Conservation (phyloP, 805 yeast genomes). For the Wickerhamiella spandovensis region DNA sequence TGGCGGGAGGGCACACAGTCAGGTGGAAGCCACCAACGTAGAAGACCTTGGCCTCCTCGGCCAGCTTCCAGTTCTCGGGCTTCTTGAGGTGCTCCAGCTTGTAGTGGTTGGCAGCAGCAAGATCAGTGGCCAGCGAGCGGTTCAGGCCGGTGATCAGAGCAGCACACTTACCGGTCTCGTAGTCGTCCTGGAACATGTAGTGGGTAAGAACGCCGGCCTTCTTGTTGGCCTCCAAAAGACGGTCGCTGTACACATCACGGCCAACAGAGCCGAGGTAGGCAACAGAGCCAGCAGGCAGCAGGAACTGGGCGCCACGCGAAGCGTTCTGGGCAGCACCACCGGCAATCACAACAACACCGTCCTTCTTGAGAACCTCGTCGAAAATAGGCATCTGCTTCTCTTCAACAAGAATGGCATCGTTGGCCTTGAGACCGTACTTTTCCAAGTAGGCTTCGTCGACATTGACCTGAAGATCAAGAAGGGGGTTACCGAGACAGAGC, state of each 20-base stretch:
- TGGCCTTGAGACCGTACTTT: constrained; percentile 73
- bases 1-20: constrained; percentile 95
- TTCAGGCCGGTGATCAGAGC: constrained; percentile 77
- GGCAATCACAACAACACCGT: constrained; percentile 62
- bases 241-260: constrained; percentile 73
- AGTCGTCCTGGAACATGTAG: constrained; percentile 64
- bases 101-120: constrained; percentile 97
- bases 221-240: constrained; percentile 68
- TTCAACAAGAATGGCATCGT: constrained; percentile 85
- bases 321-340: constrained; percentile 99
- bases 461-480: constrained; percentile 73
- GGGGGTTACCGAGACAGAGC: constrained; percentile 85
- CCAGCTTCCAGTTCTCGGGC: constrained; percentile 80
- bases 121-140: constrained; percentile 90
- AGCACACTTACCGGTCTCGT: constrained; percentile 96
- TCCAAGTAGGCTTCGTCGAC: constrained; percentile 49
- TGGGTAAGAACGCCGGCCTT: constrained; percentile 78
- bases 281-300: constrained; percentile 69
- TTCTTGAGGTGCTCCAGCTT: constrained; percentile 73
- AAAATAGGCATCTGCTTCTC: constrained; percentile 77
- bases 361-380: constrained; percentile 54
- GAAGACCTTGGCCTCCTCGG: constrained; percentile 66
- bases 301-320: constrained; percentile 95
- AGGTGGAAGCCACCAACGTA: constrained; percentile 99
- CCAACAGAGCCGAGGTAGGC: constrained; percentile 96